These are phyloP conservation scores for Bauhinia variegata DNA, from an alignment of 306 rosid species.

Conservation along the genomic window DNA sequence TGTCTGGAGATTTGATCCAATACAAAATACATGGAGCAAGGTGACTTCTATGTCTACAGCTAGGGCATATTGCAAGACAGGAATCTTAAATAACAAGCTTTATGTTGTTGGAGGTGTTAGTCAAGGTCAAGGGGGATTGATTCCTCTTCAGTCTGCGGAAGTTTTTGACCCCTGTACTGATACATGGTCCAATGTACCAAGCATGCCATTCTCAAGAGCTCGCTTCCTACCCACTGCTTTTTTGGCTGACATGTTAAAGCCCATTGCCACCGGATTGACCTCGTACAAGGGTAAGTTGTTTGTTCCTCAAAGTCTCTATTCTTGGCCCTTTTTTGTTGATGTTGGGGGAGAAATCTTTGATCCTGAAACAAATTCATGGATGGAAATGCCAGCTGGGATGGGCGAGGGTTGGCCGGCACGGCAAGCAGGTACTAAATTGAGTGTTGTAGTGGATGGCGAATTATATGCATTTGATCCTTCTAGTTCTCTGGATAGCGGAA, in stretches of 20 bases:
- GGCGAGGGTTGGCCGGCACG: constrained; percentile 98
- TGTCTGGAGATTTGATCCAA: constrained; percentile 80
- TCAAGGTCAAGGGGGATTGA: constrained; percentile 74
- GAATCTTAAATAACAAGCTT: constrained; percentile 78
- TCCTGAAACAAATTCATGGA: constrained; percentile 82
- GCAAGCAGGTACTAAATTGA: constrained; percentile 86
- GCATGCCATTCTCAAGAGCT: constrained; percentile 94
- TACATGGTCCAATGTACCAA: constrained; percentile 76
- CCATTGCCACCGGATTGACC: constrained; percentile 88
- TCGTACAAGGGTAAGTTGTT: constrained; percentile 83
- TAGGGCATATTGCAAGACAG: constrained; percentile 89
- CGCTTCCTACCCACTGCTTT: constrained; percentile 73
- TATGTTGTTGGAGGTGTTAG: constrained; percentile 96
- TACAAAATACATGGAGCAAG: constrained; percentile 71
- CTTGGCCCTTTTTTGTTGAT: constrained; percentile 97
- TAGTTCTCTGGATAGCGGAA: constrained; percentile 71
- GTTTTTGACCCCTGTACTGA: constrained; percentile 75
- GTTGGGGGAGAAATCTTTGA: constrained; percentile 95
- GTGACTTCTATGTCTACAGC: constrained; percentile 76
- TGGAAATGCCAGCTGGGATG: constrained; percentile 93
- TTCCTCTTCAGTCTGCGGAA: constrained; percentile 95
- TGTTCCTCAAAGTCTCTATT: constrained; percentile 87
- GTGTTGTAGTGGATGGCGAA: constrained; percentile 83
- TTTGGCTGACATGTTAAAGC: constrained; percentile 87
- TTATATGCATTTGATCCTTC: constrained; percentile 92